Evolutionary conservation across 2,329 filamentous ascomycete species (phyloP).

Genomic region (Exophiala bonariae): DNA sequence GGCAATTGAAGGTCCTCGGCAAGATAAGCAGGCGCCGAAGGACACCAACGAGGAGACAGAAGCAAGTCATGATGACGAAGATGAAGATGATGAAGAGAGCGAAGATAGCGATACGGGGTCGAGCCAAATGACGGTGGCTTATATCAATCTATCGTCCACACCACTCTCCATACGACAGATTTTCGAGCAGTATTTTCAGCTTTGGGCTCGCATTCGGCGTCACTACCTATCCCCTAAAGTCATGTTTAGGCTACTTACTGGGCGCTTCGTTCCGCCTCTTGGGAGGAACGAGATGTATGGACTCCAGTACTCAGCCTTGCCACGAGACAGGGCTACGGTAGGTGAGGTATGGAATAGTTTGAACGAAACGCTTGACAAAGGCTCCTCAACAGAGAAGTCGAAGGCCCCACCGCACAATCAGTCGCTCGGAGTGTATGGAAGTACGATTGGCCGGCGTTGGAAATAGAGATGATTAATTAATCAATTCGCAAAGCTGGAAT

Average conservation of each 20-base stretch:
- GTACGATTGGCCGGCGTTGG: constrained; percentile 18
- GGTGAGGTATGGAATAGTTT: constrained; percentile 81
- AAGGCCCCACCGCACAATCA: constrained; percentile 86
- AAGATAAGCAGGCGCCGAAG: constrained; percentile 6
- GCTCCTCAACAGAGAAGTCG: constrained; percentile 26
- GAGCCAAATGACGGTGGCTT: constrained; percentile 15
- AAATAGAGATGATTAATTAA: constrained; percentile 4
- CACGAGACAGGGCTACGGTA: constrained; percentile 75
- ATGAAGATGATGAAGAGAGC: constrained; percentile 19
- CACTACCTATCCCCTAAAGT: constrained; percentile 92
- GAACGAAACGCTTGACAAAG: constrained; percentile 42
- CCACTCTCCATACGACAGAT: constrained; percentile 89
- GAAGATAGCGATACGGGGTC: constrained; percentile 15
- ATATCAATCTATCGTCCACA: constrained; percentile 62
- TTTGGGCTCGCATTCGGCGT: constrained; percentile 86
- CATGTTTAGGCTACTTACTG: constrained; percentile 81
- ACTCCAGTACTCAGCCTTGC: constrained; percentile 96
- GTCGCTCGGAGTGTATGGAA: constrained; percentile 71
- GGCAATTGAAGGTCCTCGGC: constrained; percentile 9
- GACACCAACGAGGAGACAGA: background rate
- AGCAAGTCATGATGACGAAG: constrained; percentile 3
- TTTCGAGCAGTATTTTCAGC: constrained; percentile 96
- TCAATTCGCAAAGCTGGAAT: no score
- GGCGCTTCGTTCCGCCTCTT: constrained; percentile 91
- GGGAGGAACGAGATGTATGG: constrained; percentile 94